Evolutionary conservation across 2,329 filamentous ascomycete genomes (phyloP).

Genomic region (Verticillium nonalfalfae): DNA sequence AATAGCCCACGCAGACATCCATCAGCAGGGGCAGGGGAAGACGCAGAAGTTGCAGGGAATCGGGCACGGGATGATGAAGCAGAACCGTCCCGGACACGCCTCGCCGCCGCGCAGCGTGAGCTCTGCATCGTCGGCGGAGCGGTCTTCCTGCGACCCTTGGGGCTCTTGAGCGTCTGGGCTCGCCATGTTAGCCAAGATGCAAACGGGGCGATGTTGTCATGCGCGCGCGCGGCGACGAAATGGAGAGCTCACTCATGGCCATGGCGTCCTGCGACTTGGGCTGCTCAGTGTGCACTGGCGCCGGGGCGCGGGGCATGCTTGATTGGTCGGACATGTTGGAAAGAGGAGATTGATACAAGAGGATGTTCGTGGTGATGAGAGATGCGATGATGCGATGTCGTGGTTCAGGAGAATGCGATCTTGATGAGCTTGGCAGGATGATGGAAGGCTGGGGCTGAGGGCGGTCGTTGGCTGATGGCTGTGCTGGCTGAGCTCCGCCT

Average conservation of each 20-base stretch:
- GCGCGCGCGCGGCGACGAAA: background rate
- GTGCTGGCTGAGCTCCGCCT: background rate
- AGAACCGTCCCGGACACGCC: constrained; percentile 26
- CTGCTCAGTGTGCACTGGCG: background rate
- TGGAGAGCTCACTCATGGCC: background rate
- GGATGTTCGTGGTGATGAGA: background rate
- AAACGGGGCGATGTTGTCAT: background rate
- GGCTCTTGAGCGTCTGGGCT: background rate
- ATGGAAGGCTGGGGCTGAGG: background rate
- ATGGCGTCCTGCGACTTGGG: background rate
- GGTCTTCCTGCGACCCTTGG: background rate
- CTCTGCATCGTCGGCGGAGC: constrained; percentile 7
- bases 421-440: background rate
- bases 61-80: constrained; percentile 29
- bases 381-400: background rate
- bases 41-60: constrained; percentile 28
- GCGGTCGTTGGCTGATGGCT: background rate
- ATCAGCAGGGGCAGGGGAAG: constrained; percentile 18
- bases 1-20: background rate
- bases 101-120: constrained; percentile 18
- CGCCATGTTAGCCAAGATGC: background rate
- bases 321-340: background rate
- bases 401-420: background rate
- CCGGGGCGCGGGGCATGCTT: background rate
- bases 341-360: background rate